Percentiles rank a stretch among this genome's conserved stretches.
phyloP scores from a whole-genome alignment of 352 stramenopile genomes.

The Elongisporangium anandrum region DNA sequence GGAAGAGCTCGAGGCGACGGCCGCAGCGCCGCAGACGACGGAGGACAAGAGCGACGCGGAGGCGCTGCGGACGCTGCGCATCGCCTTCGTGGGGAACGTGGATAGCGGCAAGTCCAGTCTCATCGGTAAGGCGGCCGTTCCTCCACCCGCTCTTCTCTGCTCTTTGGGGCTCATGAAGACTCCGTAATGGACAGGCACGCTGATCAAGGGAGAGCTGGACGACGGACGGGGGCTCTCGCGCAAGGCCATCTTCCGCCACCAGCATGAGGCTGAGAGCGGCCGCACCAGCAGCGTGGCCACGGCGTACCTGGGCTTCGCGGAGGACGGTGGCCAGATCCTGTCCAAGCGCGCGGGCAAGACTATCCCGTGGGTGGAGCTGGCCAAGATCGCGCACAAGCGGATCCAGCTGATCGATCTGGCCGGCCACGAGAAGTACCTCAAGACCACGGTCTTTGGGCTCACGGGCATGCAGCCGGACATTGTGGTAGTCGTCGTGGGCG shows the following conservation, averaged over 20 bases:
- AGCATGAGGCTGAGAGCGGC: conserved; percentile 81
- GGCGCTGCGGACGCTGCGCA: conserved; percentile 63
- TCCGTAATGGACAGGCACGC: conserved; percentile 34
- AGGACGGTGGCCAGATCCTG: conserved; percentile 68
- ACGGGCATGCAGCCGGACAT: conserved; percentile 96
- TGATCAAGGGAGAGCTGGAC: conserved; percentile 95
- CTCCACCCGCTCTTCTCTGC: neutral
- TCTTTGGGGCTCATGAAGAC: neutral
- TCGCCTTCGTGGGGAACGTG: conserved; percentile 91
- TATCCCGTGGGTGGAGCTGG: conserved; percentile 78
- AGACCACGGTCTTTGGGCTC: conserved; percentile 99
- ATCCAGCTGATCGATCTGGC: conserved; percentile 88
- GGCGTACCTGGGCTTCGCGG: conserved; percentile 82
- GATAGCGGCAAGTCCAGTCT: conserved; percentile 93
- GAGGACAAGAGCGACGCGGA: conserved; percentile 14
- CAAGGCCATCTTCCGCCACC: conserved; percentile 83
- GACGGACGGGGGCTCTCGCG: conserved; percentile 91
- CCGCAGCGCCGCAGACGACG: conserved; percentile 1
- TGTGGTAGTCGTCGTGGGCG: conserved; percentile 91
- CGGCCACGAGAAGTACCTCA: conserved; percentile 98
- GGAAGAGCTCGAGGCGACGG: neutral
- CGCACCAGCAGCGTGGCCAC: conserved; percentile 82
- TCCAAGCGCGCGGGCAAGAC: conserved; percentile 68
- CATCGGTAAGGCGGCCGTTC: conserved; percentile 38
- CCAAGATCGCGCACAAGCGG: conserved; percentile 71